Evolutionary conservation across 257 asterid genomes (phyloP).

Genomic region (Salvia splendens): DNA sequence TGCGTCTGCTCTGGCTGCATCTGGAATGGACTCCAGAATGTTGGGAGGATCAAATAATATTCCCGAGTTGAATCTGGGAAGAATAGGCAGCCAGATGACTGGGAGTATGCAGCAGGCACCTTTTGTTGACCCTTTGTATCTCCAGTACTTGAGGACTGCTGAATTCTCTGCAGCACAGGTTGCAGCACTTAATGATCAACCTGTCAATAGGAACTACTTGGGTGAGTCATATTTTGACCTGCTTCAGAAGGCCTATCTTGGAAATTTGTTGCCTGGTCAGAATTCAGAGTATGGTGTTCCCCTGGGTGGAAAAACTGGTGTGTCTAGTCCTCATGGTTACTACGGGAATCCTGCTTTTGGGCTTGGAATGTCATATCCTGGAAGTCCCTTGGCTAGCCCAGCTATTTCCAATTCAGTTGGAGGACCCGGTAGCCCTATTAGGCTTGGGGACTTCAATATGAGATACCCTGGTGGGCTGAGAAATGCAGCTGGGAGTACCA

Average conservation of each 20-base stretch:
- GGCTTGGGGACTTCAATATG: constrained; percentile 69
- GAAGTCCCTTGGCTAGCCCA: constrained; percentile 74
- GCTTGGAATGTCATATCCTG: constrained; percentile 77
- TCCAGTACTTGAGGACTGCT: constrained; percentile 73
- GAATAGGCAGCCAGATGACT: constrained; percentile 68
- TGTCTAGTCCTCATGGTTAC: constrained; percentile 74
- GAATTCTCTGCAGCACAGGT: constrained; percentile 73
- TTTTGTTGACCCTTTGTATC: constrained; percentile 70
- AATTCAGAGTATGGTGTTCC: constrained; percentile 73
- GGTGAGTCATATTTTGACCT: constrained; percentile 74
- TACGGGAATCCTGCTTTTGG: constrained; percentile 69
- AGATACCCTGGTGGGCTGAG: constrained; percentile 70
- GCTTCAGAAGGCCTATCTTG: constrained; percentile 83
- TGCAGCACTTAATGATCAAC: constrained; percentile 70
- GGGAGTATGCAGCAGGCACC: constrained; percentile 57
- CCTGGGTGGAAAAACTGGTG: constrained; percentile 47
- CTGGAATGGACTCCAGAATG: constrained; percentile 80
- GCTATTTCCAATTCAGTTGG: constrained; percentile 61
- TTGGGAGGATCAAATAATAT: constrained; percentile 61
- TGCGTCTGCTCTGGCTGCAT: constrained; percentile 73
- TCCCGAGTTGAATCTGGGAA: constrained; percentile 51
- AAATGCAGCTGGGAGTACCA: constrained; percentile 63
- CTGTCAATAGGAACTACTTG: constrained; percentile 64
- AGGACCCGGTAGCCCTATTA: constrained; percentile 83
- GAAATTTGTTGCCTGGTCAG: constrained; percentile 64